Evolutionary conservation across 768 basidiomycete genomes (phyloP).

Genomic region (Boletus rex-veris): DNA sequence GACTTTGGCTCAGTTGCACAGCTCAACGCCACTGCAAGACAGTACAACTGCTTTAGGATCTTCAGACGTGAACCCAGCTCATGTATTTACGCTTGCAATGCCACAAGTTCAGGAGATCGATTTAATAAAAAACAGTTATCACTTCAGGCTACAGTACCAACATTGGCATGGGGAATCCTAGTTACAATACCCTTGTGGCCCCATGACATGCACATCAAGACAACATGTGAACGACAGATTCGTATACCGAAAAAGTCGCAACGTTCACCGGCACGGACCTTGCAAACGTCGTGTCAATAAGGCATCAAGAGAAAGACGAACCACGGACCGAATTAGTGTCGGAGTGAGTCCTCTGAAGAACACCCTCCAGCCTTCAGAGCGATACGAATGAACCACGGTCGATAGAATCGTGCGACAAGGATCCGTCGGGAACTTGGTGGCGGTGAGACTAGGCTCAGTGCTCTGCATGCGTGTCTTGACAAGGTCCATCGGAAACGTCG

Average conservation of each 20-base stretch:
- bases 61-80: no score
- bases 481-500: constrained; percentile 86
- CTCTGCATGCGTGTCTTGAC: constrained; percentile 88
- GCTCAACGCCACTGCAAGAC: background rate
- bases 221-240: constrained; percentile 47
- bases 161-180: no score
- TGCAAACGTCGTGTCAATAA: background rate
- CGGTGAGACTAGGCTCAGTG: constrained; percentile 5
- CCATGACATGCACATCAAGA: no score
- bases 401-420: constrained; percentile 59
- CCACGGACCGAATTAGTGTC: constrained; percentile 66
- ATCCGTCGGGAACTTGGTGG: constrained; percentile 25
- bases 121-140: no score
- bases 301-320: background rate
- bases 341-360: constrained; percentile 78
- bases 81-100: no score
- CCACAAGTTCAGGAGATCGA: no score
- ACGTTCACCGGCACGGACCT: constrained; percentile 87
- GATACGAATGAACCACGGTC: constrained; percentile 58
- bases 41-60: no score
- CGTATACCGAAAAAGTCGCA: constrained; percentile 75
- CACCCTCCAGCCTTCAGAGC: constrained; percentile 59
- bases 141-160: no score
- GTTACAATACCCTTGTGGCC: no score
- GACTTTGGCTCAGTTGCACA: constrained; percentile 27